Evolutionary conservation across 257 asterid genomes (phyloP).

Genomic region (Handroanthus guayacan): DNA sequence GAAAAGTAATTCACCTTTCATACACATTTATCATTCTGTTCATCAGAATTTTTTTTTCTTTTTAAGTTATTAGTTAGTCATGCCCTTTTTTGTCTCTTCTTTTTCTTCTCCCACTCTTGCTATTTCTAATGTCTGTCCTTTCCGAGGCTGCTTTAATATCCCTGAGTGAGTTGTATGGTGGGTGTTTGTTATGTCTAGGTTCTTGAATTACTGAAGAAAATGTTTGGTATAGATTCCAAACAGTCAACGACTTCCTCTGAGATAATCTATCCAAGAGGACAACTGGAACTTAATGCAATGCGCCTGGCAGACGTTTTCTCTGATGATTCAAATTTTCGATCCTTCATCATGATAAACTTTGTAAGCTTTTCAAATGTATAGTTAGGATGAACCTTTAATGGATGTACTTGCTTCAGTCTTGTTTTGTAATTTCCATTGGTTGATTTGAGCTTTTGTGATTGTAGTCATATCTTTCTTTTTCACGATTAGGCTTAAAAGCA

Average conservation of each 20-base stretch:
- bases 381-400: slow-evolving; percentile 4
- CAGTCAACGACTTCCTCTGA: slow-evolving; percentile 52
- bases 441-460: slow-evolving; percentile 17
- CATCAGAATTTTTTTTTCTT: neutral
- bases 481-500: slow-evolving; percentile 12
- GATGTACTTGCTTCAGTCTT: slow-evolving; percentile 30
- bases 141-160: neutral
- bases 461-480: slow-evolving; percentile 18
- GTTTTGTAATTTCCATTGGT: slow-evolving; percentile 4
- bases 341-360: slow-evolving; percentile 73
- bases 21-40: slow-evolving; percentile 8
- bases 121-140: slow-evolving; percentile 18
- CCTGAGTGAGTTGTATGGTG: slow-evolving; percentile 37
- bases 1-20: slow-evolving; percentile 8
- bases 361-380: slow-evolving; percentile 57
- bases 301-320: slow-evolving; percentile 93
- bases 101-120: neutral
- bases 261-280: slow-evolving; percentile 76
- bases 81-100: neutral
- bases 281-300: slow-evolving; percentile 92
- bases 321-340: slow-evolving; percentile 94
- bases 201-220: slow-evolving; percentile 84
- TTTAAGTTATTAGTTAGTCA: neutral
- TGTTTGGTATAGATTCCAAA: slow-evolving; percentile 64
- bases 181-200: slow-evolving; percentile 59